Conservation (phyloP, 2,329 filamentous ascomycete species). For the Phaeosphaeria sp. region DNA sequence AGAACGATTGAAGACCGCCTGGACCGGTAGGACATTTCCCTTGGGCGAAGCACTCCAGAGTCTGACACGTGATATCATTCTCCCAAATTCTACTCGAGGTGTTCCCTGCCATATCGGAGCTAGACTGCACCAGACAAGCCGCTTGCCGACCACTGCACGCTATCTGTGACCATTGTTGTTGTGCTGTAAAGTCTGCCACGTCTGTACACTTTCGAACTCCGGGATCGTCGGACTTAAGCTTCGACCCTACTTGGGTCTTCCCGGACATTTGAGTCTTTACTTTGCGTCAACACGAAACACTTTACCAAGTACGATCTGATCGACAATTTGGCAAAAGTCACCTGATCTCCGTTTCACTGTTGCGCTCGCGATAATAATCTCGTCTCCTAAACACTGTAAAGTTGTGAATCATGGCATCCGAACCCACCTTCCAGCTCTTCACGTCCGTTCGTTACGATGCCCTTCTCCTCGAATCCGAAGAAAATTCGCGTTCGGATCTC, state of each 20-base stretch:
- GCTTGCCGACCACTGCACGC: not conserved
- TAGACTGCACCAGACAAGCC: not conserved
- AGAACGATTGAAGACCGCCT: too few relatives aligned
- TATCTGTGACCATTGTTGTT: too few relatives aligned
- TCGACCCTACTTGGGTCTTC: not conserved
- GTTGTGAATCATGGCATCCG: slow-evolving; percentile 24
- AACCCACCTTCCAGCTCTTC: slow-evolving; percentile 45
- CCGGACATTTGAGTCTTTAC: not conserved
- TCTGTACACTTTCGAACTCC: not conserved
- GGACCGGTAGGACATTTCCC: too few relatives aligned
- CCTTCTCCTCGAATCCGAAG: slow-evolving; percentile 38
- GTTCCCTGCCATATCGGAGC: slow-evolving; percentile 15
- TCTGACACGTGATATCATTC: slow-evolving; percentile 2
- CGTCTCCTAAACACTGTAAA: not conserved
- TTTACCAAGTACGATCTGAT: not conserved
- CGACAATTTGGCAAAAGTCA: not conserved
- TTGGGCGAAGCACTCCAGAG: not conserved
- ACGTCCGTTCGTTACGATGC: slow-evolving; percentile 50
- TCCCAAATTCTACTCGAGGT: not conserved
- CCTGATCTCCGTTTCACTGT: not conserved
- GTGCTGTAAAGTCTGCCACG: too few relatives aligned
- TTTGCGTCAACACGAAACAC: too few relatives aligned
- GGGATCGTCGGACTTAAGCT: not conserved
- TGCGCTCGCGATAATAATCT: too few relatives aligned
- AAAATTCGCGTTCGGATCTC: slow-evolving; percentile 55